A percentile compares a stretch with the other conserved stretches of the same genome.
Evolutionary conservation across 2,329 filamentous ascomycete species (phyloP).

Genomic region (Claviceps sp.): DNA sequence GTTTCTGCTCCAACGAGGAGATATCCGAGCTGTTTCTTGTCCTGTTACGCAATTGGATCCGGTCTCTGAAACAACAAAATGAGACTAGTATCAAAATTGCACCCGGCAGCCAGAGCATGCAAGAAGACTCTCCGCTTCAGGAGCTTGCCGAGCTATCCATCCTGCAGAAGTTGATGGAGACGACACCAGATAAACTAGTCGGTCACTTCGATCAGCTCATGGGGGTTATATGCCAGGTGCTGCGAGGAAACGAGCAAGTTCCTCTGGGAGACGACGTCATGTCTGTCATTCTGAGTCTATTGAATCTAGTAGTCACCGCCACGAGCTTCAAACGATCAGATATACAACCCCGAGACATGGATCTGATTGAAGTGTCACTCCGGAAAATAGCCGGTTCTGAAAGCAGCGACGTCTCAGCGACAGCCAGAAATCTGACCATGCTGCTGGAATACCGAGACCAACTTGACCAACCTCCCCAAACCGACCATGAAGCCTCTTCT

Average conservation of each 20-base stretch:
- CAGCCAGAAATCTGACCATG: conserved; percentile 41
- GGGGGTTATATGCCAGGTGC: conserved; percentile 47
- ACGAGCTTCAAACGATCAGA: conserved; percentile 39
- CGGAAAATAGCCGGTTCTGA: conserved; percentile 24
- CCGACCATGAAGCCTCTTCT: conserved; percentile 14
- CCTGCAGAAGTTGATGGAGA: conserved; percentile 51
- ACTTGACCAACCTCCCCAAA: conserved; percentile 29
- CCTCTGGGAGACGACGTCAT: conserved; percentile 33
- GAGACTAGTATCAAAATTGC: conserved; percentile 13
- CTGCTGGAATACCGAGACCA: conserved; percentile 43
- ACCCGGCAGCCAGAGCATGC: conserved; percentile 12
- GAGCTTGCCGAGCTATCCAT: conserved; percentile 46
- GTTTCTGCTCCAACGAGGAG: conserved; percentile 39
- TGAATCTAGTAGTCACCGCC: conserved; percentile 46
- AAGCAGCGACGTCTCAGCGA: conserved; percentile 32
- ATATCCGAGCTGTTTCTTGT: conserved; percentile 45
- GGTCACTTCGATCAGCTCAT: conserved; percentile 51
- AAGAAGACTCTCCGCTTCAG: conserved; percentile 28
- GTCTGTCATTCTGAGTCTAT: conserved; percentile 42
- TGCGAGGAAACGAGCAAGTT: conserved; percentile 32
- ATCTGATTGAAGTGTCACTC: conserved; percentile 35
- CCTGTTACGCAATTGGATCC: conserved; percentile 33
- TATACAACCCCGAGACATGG: conserved; percentile 27
- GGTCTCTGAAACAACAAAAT: conserved; percentile 14
- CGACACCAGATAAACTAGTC: conserved; percentile 48